Base-by-base conservation (phyloP, 305 asterid genomes). In the Fraxinus dipetala region DNA sequence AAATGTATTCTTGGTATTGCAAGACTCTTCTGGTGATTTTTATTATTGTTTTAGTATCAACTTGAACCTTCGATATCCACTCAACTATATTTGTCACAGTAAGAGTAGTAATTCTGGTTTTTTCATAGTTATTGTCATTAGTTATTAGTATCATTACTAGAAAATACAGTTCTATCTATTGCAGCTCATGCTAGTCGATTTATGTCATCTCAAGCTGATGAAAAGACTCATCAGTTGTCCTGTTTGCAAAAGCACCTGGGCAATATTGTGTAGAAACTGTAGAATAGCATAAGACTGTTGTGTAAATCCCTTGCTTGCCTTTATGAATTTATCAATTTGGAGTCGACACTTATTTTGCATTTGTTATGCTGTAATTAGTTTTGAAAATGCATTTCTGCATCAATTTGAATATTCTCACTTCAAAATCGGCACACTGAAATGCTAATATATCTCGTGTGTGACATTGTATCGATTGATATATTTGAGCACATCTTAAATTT, bases 191-290 rank as follows among this genome's bases (percentile, higher is more conserved):
- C 93, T 82, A 92, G 98, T 28, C 89, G 88, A 83, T 96, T 90
- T 86, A 88, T 96, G 91, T 98, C 99, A 81, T 96, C 99, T 43
- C 98, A 92, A 88, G 92, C 91, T 36, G 99, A 96, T 36, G 98
- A 94, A 85, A 97, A 96, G 89, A 97, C 99, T 28, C 99, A 93
- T 83, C 98, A 93, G 89, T 87, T 96, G 67, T 96, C 98, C 76
- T 96, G 91, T 89, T 90, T 94, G 90, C 98, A 94, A 85, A 94
- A 92, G 83, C 98, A 96, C 89, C 75, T 92, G 3, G 93, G 93
- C 78, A 94, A 93, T 87, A 93, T 92, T 84, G 86, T 94, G 93
- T 97, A 22, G 96, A 93, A 84, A 38, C 94, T 20, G 84, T 88
- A 11, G 69, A 94, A 91, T 84, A 6, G 95, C 88, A 28, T 93